Evolutionary conservation across 2,329 filamentous ascomycete species (phyloP), one percentile per base, ranked within the genome.

Genomic region (Ophiostoma piceae): DNA sequence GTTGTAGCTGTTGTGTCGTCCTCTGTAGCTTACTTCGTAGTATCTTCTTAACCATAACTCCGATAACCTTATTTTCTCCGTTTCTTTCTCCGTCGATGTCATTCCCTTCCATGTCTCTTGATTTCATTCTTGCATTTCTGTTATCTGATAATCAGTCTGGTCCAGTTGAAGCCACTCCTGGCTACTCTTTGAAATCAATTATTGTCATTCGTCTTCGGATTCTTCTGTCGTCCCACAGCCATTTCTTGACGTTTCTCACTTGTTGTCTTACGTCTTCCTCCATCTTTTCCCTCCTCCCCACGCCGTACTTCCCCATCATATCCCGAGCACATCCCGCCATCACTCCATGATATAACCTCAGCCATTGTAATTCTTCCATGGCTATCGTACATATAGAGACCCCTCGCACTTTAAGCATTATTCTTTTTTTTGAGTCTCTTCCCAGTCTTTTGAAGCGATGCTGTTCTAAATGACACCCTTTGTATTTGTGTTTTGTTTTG

Each of bases 241-340:
- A 22, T 26, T 8, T 19, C 35, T 3, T 68, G 43, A 26, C 26
- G 41, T 62, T 26, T 62, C 57, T 32, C 57, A 19, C 16, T 29
- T 62, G 26, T 19, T 7, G 57, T 62, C 57, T 62, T 62, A n/a
- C 57, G 57, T 62, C 57, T 62, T 62, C 26, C 6, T 19, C 57
- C 57, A 16, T 47, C 43, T n/a, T 47, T 26, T 16, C 26, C 47
- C 9, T 26, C n/a, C n/a, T 26, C 51, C 22, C 51, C 51, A 57
- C 51, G n/a, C 51, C 8, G 2, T 57, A 12, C 8, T 57, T 12
- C 51, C 51, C 51, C 51, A 57, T 57, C n/a, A 57, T 57, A 57
- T 57, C 22, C n/a, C 51, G n/a, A 57, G 51, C 8, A 1, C 26
- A 16, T 60, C n/a, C 54, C 54, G 22, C 9, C 54, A 29, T 26